Percentiles rank a stretch among this genome's conserved stretches.
phyloP scores from a whole-genome alignment of 495 filamentous ascomycete genomes.

The Penicillium daleae region DNA sequence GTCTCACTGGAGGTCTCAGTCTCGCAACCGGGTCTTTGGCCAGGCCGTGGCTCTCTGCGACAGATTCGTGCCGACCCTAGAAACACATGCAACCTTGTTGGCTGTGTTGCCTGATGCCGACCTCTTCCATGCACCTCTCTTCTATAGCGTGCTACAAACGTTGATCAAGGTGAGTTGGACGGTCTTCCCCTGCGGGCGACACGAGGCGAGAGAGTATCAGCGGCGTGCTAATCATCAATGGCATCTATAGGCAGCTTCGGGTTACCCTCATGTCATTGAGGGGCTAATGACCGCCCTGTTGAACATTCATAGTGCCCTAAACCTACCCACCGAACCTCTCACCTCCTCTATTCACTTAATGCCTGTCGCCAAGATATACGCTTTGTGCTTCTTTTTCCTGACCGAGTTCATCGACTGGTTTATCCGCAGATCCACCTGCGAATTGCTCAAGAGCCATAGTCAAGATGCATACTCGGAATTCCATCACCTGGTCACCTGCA shows the following conservation, averaged over 20 bases:
- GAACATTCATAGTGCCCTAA: slow-evolving; percentile 47
- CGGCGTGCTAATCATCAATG: slow-evolving; percentile 3
- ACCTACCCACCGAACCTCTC: slow-evolving; percentile 23
- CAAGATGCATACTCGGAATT: slow-evolving; percentile 51
- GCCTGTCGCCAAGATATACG: slow-evolving; percentile 46
- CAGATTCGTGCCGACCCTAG: slow-evolving; percentile 40
- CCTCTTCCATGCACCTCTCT: slow-evolving; percentile 44
- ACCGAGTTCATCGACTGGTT: slow-evolving; percentile 55
- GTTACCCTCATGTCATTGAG: slow-evolving; percentile 50
- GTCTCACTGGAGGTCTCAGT: slow-evolving; percentile 34
- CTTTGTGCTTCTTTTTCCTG: slow-evolving; percentile 51
- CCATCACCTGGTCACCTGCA: slow-evolving; percentile 43
- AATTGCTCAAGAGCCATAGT: slow-evolving; percentile 49
- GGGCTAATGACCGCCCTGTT: slow-evolving; percentile 46
- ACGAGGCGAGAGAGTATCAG: neutral
- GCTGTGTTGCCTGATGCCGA: slow-evolving; percentile 41
- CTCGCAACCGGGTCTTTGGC: slow-evolving; percentile 37
- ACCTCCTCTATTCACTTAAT: slow-evolving; percentile 27
- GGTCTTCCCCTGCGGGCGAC: neutral
- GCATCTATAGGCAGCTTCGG: slow-evolving; percentile 43
- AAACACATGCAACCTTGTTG: slow-evolving; percentile 42
- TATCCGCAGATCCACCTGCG: slow-evolving; percentile 43
- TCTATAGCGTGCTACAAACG: slow-evolving; percentile 51
- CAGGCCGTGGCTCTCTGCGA: slow-evolving; percentile 40
- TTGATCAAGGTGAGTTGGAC: slow-evolving; percentile 47